Evolutionary conservation across 2,329 filamentous ascomycete species (phyloP), one percentile per base, ranked within the genome.

Genomic region (Ophiocordyceps polyrhachis-furcata): DNA sequence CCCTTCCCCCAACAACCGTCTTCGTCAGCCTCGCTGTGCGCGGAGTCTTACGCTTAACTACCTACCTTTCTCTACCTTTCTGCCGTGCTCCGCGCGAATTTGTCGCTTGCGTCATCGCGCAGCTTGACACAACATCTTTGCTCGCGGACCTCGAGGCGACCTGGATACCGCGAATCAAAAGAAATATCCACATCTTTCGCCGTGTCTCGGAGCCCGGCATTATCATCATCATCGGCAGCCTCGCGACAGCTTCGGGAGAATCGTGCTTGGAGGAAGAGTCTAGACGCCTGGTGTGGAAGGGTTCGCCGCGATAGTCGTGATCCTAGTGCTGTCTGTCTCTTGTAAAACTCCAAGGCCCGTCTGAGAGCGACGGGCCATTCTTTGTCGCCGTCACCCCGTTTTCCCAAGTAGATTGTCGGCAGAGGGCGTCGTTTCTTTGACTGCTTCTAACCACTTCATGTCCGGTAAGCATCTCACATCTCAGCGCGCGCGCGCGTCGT

Each of bases 301-400:
- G 31, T 43, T 44, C 43, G 43, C 32, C 56, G 54, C 53, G 54
- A 48, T 59, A 58, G 58, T 58, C 52, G 56, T 61, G 57, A 58
- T 53, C 51, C 52, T 58, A 55, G 54, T 53, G 44, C 46, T 54
- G 50, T 56, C 52, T 52, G 52, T 53, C 51, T 55, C 55, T 28
- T 28, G 57, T 60, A 59, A 60, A 54, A 49, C 49, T 48, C 52
- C 52, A 28, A 55, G 57, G 55, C 49, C 50, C 50, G 48, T 51
- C 48, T 56, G 56, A 52, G 47, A 51, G 48, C 13, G 49, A 51
- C 48, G 50, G 48, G 49, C 46, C 48, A 43, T 28, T 28, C 25
- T 28, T 7, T 43, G 44, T 53, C 52, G 51, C 51, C 51, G 50
- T 37, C 49, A 44, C 52, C 47, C 44, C 46, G 50, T 41, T 19